These are phyloP conservation scores for Penicillium steckii DNA, from an alignment of 495 filamentous ascomycete genomes.

Conservation along the genomic window DNA sequence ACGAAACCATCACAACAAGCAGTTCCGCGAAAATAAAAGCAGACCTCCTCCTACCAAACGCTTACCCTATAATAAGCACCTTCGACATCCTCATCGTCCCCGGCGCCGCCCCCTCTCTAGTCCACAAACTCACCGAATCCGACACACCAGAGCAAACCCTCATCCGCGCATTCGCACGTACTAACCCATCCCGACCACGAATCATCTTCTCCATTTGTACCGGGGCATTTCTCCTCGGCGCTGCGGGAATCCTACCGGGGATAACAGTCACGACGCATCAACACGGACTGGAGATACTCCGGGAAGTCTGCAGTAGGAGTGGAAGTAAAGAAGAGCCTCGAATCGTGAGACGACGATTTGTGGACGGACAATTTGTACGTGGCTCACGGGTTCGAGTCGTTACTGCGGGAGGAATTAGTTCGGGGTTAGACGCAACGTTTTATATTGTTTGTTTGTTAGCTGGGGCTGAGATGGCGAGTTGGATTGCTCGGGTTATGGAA, in stretches of 20 bases:
- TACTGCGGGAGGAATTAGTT: slow-evolving; percentile 68
- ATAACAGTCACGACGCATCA: slow-evolving; percentile 70
- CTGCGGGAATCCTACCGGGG: slow-evolving; percentile 66
- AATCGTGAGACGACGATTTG: slow-evolving; percentile 72
- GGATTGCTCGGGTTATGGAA: slow-evolving; percentile 64
- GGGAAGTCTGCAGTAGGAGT: slow-evolving; percentile 50
- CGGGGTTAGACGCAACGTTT: slow-evolving; percentile 71
- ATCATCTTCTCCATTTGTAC: slow-evolving; percentile 73
- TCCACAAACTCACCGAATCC: slow-evolving; percentile 7
- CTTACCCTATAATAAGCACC: slow-evolving; percentile 58
- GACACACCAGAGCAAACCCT: slow-evolving; percentile 13
- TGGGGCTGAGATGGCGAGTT: slow-evolving; percentile 59
- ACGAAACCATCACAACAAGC: slow-evolving; percentile 28
- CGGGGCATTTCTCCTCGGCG: slow-evolving; percentile 67
- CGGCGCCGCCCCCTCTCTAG: slow-evolving; percentile 30
- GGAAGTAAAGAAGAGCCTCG: slow-evolving; percentile 49
- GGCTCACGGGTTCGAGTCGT: slow-evolving; percentile 72
- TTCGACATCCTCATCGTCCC: slow-evolving; percentile 69
- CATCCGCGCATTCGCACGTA: slow-evolving; percentile 14
- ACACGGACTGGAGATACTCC: slow-evolving; percentile 63
- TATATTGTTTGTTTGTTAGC: slow-evolving; percentile 74
- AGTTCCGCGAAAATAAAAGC: slow-evolving; percentile 16
- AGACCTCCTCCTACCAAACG: slow-evolving; percentile 47
- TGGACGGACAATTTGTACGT: slow-evolving; percentile 61
- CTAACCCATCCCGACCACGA: slow-evolving; percentile 23